Base-by-base conservation (phyloP, 495 filamentous ascomycete genomes). In the Lentithecium fluviatile region DNA sequence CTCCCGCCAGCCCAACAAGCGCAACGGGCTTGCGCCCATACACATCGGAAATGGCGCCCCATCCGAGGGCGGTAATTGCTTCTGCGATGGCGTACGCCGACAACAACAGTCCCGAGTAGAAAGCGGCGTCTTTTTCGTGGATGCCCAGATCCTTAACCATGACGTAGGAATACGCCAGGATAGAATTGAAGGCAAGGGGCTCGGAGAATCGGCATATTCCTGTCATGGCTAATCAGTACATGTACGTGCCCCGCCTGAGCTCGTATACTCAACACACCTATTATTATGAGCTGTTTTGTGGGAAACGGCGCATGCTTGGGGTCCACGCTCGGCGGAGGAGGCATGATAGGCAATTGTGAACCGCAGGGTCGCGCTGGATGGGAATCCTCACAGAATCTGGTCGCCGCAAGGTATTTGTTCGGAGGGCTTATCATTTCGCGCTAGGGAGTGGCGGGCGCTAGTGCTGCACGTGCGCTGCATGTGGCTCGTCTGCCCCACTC, bases 151-250 rank as follows among this genome's bases (percentile, higher is more conserved):
- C 53, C 40, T 62, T 45, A 21, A 69, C 67, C 67, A 69, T 69
- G 36, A 52, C 47, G 52, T 52, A 66, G 15, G 52, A 45, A 55
- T 69, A 69, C 23, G 67, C 57, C 37, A 69, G 55, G 55, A 69
- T 65, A 40, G 62, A 66, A 40, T 66, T 66, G 67, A 69, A 69
- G 29, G 67, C 67, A n/a, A 69, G 52, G 34, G 67, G 67, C 51
- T 69, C 67, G 23, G 58, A 62, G 63, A 69, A 66, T 50, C 64
- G 64, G 38, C 67, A 69, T 55, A 69, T 62, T 42, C 56, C 67
- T 69, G 40, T 4, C 26, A n/a, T n/a, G 4, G 45, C 17, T 37
- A 50, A 25, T 58, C 20, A 15, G 7, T 17, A 46, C 8, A 19
- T 8, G 43, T 10, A 21, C 6, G 21, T 24, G 21, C 20, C 11